phyloP scores from a whole-genome alignment of 129 eudicot species.

The Scalesia atractyloides region DNA sequence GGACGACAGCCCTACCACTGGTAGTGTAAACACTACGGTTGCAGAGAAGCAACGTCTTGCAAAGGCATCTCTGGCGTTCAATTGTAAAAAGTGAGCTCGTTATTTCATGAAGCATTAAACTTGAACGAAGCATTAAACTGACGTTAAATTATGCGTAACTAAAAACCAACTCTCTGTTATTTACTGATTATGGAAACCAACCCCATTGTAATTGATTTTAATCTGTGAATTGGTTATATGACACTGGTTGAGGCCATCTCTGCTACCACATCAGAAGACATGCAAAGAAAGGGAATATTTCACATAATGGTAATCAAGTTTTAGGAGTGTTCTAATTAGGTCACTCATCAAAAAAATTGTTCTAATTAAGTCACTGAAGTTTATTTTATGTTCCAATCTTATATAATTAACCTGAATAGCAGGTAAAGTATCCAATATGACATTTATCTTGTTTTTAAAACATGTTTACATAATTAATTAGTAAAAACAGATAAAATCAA shows the following conservation, averaged over 20 bases:
- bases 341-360: too few species aligned
- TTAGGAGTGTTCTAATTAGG: too few species aligned
- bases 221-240: background rate
- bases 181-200: background rate
- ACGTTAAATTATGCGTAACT: background rate
- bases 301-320: too few species aligned
- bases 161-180: background rate
- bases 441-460: too few species aligned
- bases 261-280: background rate
- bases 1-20: conserved; percentile 98
- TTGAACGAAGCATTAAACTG: background rate
- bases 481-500: too few species aligned
- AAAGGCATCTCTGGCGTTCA: conserved; percentile 85
- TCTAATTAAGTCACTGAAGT: too few species aligned
- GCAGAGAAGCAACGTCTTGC: conserved; percentile 89
- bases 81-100: conserved; percentile 81
- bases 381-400: too few species aligned
- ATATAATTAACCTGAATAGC: too few species aligned
- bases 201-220: background rate
- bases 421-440: too few species aligned
- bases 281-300: too few species aligned
- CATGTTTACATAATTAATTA: too few species aligned
- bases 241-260: too few species aligned
- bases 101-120: background rate
- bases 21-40: conserved; percentile 82